phyloP scores from a whole-genome alignment of 345 rosid species.

The Eucalyptus cladocalyx region DNA sequence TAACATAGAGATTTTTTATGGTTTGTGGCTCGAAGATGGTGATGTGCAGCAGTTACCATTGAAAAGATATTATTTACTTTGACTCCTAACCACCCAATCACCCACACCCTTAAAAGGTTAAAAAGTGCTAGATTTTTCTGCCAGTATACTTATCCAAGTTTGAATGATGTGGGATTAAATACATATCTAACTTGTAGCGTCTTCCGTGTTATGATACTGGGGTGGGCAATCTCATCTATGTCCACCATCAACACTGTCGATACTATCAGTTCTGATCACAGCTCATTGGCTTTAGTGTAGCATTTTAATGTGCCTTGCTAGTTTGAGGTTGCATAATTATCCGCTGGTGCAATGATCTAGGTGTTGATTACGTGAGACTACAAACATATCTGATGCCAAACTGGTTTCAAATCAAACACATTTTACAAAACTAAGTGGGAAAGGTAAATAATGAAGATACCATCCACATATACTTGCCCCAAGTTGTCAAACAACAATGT shows the following conservation, averaged over 20 bases:
- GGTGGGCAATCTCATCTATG: rapidly evolving
- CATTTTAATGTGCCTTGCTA: not conserved
- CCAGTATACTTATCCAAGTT: not conserved
- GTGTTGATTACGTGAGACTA: not conserved
- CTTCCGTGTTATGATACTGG: not conserved
- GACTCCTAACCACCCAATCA: not conserved
- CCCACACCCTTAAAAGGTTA: not conserved
- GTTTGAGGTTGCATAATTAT: not conserved
- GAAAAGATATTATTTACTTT: not conserved
- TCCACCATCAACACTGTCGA: not conserved
- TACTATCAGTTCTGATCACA: not conserved
- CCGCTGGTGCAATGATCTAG: not conserved
- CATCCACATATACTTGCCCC: not conserved
- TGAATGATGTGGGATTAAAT: not conserved
- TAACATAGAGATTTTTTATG: not conserved
- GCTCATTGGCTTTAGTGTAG: not conserved
- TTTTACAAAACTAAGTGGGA: not conserved
- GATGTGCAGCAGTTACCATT: not conserved
- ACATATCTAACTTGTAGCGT: not conserved
- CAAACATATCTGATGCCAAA: not conserved
- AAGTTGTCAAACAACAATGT: not conserved
- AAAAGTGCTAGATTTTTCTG: not conserved
- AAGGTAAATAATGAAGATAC: not conserved
- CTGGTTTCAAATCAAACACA: not conserved
- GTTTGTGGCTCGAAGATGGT: not conserved